Conservation (phyloP, 1,284 basidiomycete species). For the Austroboletus olivaceoglutinosus region DNA sequence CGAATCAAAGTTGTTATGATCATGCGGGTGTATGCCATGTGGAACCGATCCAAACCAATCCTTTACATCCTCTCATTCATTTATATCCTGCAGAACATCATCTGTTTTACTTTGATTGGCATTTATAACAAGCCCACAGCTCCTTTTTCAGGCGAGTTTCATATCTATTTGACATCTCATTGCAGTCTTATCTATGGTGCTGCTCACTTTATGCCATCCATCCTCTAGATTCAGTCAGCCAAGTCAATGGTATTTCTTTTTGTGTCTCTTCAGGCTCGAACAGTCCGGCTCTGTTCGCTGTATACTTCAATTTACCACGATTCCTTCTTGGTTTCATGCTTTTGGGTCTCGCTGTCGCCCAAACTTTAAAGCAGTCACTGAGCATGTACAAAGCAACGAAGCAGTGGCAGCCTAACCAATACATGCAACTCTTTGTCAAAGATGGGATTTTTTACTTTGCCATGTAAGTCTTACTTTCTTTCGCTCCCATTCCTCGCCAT, state of each 20-base stretch:
- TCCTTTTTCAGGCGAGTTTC: conserved; percentile 1
- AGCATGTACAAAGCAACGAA: conserved; percentile 4
- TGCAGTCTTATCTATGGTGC: neutral
- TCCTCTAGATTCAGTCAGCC: neutral
- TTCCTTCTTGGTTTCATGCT: neutral
- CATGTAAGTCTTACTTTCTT: too few species aligned
- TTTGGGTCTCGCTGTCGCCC: neutral
- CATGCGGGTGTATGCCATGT: too few species aligned
- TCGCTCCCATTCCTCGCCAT: too few species aligned
- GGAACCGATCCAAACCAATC: neutral
- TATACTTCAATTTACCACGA: neutral
- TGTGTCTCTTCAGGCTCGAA: neutral
- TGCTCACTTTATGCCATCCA: too few species aligned
- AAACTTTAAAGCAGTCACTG: neutral
- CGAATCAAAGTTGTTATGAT: conserved; percentile 11
- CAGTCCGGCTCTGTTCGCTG: neutral
- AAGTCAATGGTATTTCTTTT: neutral
- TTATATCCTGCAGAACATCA: neutral
- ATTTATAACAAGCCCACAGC: neutral
- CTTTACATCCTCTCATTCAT: neutral
- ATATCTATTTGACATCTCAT: accelerated
- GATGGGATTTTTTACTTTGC: too few species aligned
- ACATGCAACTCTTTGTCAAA: conserved; percentile 8
- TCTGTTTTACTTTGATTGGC: neutral
- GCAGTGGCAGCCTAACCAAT: neutral